A percentile compares a stretch with the other conserved stretches of the same genome.
These are phyloP conservation scores for Corniculantispora saksenae DNA, from an alignment of 2,329 filamentous ascomycete genomes.

Conservation along the genomic window DNA sequence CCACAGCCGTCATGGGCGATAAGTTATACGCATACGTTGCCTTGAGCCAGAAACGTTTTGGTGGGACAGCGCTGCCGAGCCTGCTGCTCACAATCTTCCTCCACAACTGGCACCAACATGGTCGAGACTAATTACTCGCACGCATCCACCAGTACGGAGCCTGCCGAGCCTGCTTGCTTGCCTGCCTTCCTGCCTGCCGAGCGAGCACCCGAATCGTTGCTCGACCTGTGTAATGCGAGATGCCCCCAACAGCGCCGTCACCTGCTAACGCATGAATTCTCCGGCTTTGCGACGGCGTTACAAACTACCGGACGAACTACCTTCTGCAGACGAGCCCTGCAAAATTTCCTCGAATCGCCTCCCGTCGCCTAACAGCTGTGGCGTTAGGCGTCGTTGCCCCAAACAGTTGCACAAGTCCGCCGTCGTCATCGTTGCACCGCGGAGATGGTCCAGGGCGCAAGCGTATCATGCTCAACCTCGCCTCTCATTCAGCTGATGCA, in stretches of 20 bases:
- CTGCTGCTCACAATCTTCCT: not conserved
- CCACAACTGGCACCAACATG: not conserved
- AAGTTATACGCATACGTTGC: no score
- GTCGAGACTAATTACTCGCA: not conserved
- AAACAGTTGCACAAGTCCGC: not conserved
- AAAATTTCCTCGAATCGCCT: not conserved
- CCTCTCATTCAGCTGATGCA: not conserved
- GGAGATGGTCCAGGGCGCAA: not conserved
- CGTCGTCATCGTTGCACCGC: no score
- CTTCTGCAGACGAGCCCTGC: not conserved
- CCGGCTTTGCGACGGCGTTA: not conserved
- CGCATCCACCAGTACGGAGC: conserved; percentile 5
- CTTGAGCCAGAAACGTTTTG: no score
- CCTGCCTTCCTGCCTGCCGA: no score
- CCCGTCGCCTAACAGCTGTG: not conserved
- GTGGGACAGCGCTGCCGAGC: no score
- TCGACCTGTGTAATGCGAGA: not conserved
- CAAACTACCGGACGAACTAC: not conserved
- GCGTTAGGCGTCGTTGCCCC: not conserved
- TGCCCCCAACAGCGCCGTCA: not conserved
- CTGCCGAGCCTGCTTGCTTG: conserved; percentile 10
- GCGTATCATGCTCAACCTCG: not conserved
- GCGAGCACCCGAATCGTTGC: not conserved
- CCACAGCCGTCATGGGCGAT: no score
- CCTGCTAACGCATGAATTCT: not conserved